These are phyloP conservation scores for Paspalum vaginatum DNA, from an alignment of 176 grass and related monocot species.

Conservation along the genomic window DNA sequence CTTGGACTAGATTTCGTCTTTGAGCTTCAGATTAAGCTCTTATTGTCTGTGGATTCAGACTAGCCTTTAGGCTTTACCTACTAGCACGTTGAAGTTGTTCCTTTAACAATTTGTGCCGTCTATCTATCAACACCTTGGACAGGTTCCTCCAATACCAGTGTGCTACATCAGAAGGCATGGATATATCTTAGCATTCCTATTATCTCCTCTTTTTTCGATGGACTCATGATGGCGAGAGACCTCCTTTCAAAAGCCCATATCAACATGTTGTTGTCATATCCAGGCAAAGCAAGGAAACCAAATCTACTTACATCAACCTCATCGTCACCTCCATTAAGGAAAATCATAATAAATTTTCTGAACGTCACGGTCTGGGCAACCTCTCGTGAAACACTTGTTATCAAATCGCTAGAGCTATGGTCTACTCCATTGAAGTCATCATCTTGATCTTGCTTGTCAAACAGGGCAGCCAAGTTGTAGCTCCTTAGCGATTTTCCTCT, in stretches of 20 bases:
- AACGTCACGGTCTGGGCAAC: not conserved
- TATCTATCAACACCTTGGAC: too few relatives aligned
- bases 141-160: too few relatives aligned
- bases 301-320: not conserved
- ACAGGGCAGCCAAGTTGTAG: not conserved
- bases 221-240: not conserved
- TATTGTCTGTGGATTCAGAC: too few relatives aligned
- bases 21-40: too few relatives aligned
- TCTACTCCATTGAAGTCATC: not conserved
- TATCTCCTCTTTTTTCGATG: rapidly evolving
- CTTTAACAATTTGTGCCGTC: too few relatives aligned
- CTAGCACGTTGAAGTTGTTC: too few relatives aligned
- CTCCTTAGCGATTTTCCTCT: slow-evolving; percentile 19
- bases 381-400: rapidly evolving
- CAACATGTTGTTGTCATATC: not conserved
- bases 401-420: not conserved
- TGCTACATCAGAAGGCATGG: not conserved
- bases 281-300: not conserved
- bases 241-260: slow-evolving; percentile 3
- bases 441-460: slow-evolving; percentile 7
- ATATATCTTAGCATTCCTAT: not conserved
- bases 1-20: not conserved
- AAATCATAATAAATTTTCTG: not conserved
- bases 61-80: too few relatives aligned
- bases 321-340: slow-evolving; percentile 12